phyloP scores from a whole-genome alignment of 371 early-diverging fungal species.

The Catenaria anguillulae region DNA sequence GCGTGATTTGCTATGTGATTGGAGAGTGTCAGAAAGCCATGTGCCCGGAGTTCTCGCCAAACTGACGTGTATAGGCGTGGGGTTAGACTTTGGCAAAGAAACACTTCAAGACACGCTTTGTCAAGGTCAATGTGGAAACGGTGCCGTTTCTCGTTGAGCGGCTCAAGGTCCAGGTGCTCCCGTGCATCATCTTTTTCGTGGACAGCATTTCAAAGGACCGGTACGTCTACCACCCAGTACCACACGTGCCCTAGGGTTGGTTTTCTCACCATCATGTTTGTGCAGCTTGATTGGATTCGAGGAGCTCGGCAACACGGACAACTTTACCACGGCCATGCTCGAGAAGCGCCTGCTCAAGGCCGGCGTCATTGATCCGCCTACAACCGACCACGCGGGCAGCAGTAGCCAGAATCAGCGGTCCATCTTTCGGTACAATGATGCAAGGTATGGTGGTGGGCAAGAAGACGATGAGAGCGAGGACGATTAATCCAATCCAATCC shows the following conservation, averaged over 20 bases:
- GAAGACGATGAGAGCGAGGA: background rate
- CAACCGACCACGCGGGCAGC: background rate
- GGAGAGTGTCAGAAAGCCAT: too few species aligned
- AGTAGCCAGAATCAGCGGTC: background rate
- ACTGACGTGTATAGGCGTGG: too few species aligned
- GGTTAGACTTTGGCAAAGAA: conserved; percentile 56
- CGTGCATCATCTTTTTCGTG: conserved; percentile 71
- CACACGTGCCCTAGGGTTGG: too few species aligned
- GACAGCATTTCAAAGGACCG: conserved; percentile 55
- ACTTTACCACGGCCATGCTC: conserved; percentile 59
- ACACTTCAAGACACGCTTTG: conserved; percentile 70
- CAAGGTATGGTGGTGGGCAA: background rate
- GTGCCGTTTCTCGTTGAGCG: conserved; percentile 83
- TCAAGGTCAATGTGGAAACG: conserved; percentile 70
- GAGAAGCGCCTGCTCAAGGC: conserved; percentile 55
- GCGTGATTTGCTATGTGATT: too few species aligned
- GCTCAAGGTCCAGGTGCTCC: conserved; percentile 71
- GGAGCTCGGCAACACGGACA: conserved; percentile 74
- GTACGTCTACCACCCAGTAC: too few species aligned
- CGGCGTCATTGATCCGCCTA: conserved; percentile 16
- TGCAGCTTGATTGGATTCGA: conserved; percentile 85
- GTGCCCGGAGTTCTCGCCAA: too few species aligned
- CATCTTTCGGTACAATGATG: background rate
- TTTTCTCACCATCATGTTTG: too few species aligned
- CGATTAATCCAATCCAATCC: too few species aligned